Evolutionary conservation across 768 basidiomycete genomes (phyloP), one percentile per base, ranked within the genome.

Genomic region (Auricularia sp.): DNA sequence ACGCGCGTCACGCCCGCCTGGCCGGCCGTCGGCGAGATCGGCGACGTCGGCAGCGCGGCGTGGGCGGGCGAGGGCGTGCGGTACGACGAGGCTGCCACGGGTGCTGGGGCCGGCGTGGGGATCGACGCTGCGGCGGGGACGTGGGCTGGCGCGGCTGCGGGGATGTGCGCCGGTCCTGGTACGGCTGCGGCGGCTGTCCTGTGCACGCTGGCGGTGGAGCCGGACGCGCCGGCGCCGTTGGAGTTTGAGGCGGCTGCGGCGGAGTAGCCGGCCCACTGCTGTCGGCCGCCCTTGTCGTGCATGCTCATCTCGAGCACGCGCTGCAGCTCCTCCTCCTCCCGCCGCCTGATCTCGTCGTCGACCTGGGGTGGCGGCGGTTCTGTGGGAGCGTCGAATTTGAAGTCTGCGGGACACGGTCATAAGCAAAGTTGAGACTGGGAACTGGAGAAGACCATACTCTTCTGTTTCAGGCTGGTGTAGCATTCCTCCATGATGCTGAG

Each of bases 241-340:
- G 71, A 71, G 39, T 42, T 42, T 18, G 74, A 76, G 63, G 66
- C 73, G 62, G 70, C 79, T 72, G 72, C 62, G 33, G 74, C 75
- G 1, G 79, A 71, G 69, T 83, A 83, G 7, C 77, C 72, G 0
- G 78, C 67, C 82, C 86, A 87, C 39, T 81, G 78, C 4, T 72
- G 69, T 61, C 92, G 81, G 0, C 94, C 94, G 11, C 94, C 94
- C 68, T 88, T 89, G 73, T 98, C 94, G 64, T 88, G 86, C 77
- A 94, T 88, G n/a, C 90, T 92, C 77, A 97, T 86, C 71, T 96
- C 94, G 34, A 98, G 80, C 0, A 88, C 96, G 3, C 94, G 85
- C 71, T 94, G 91, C 2, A 98, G 85, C 69, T 98, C 96, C 71
- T 96, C 96, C 71, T 98, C 96, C 72, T 98, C 96, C 66, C 84